Conservation (phyloP, 2,329 filamentous ascomycete genomes). For the Fusarium sterilihyphosum region DNA sequence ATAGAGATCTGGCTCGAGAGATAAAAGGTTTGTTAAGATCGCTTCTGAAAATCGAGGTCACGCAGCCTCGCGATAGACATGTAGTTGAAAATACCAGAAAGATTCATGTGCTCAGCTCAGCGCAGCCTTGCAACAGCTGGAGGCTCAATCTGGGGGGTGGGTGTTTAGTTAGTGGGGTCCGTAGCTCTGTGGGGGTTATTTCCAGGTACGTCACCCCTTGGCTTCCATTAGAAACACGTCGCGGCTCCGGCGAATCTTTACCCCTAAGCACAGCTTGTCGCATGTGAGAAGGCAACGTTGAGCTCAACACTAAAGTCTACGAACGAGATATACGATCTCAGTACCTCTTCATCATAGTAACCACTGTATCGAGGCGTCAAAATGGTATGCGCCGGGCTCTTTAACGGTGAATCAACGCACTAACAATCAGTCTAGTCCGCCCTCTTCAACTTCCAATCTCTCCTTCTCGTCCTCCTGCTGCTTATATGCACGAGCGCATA, state of each 20-base stretch:
- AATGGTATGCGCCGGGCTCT: constrained; percentile 40
- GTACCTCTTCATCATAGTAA: neutral
- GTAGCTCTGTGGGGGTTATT: constrained; percentile 34
- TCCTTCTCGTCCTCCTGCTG: constrained; percentile 92
- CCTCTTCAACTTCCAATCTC: constrained; percentile 98
- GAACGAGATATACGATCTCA: neutral
- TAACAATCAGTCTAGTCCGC: constrained; percentile 72
- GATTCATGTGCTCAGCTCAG: constrained; percentile 17
- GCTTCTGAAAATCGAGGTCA: neutral
- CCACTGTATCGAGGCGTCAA: constrained; percentile 12
- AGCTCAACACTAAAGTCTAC: neutral
- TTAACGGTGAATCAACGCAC: neutral
- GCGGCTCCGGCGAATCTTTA: constrained; percentile 52
- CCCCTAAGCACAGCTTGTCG: constrained; percentile 47
- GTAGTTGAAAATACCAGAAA: constrained; percentile 30
- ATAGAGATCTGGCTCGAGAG: neutral
- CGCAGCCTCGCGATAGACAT: constrained; percentile 32
- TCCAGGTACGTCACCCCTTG: constrained; percentile 34
- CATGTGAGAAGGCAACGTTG: constrained; percentile 31
- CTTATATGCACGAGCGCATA: constrained; percentile 97
- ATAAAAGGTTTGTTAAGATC: neutral
- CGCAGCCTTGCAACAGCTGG: constrained; percentile 28
- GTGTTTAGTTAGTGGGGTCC: constrained; percentile 33
- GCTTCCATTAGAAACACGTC: neutral
- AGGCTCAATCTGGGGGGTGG: constrained; percentile 23